Base-by-base conservation (phyloP, 345 rosid genomes). In the Aquilaria sinensis region DNA sequence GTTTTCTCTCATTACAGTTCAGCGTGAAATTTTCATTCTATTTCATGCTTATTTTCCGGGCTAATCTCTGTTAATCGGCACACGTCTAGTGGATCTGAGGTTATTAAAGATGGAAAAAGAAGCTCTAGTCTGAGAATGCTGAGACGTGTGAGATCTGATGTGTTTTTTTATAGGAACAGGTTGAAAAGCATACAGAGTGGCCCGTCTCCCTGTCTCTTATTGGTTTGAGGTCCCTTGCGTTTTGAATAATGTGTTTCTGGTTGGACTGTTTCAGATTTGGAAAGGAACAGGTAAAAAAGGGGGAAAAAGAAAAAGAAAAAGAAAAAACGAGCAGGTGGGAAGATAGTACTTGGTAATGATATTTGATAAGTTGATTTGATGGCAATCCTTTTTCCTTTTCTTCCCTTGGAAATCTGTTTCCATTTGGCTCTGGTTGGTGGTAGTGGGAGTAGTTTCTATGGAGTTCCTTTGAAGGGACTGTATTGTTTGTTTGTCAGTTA, bases 381-480 rank as follows among this genome's bases (percentile, higher is more conserved):
- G 62, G 75, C 68, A 43, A 74, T 74, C 51, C 67, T 30, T n/a
- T 66, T 70, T 51, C 62, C 23, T 32, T 64, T 74, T 73, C 55
- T 34, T 66, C 69, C n/a, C 55, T 57, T 60, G 13, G 45, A 69
- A 53, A 54, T 47, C 58, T 69, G 57, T 70, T 58, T 59, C 32
- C 37, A 43, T 67, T 74, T 60, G 68, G 67, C 51, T 80, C 50
- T 67, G 87, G 87, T 92, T 83, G 96, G 87, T 92, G 76, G 84
- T 86, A 84, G 95, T 87, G 98, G 89, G 70, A 84, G 85, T 85
- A 62, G 92, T 80, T 88, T 81, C 67, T 69, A 47, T 78, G 78
- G 90, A 92, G 98, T 92, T 87, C 80, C 86, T 87, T 92, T 74
- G 77, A 89, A 92, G 97, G 82, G 68, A 86, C 70, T 75, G 65